Evolutionary conservation across 2,329 filamentous ascomycete genomes (phyloP).

Genomic region (Fusarium oxysporum): DNA sequence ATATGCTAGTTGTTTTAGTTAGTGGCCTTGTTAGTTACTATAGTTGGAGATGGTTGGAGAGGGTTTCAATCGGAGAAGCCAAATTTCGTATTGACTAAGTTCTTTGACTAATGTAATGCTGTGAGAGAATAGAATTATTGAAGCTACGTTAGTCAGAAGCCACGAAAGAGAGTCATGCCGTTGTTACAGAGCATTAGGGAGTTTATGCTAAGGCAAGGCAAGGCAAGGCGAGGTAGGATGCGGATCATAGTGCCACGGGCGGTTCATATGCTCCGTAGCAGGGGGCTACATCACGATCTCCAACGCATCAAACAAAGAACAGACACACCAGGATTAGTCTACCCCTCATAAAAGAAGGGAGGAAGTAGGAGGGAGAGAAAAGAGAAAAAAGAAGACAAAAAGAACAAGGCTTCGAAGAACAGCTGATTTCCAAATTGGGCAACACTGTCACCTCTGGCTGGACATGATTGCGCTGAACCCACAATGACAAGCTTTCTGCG

Average conservation of each 20-base stretch:
- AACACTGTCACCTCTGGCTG: slow-evolving; percentile 41
- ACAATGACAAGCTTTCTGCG: slow-evolving; percentile 43
- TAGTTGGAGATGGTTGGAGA: slow-evolving; percentile 13
- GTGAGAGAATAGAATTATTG: background rate
- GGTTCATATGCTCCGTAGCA: slow-evolving; percentile 21
- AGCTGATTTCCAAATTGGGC: slow-evolving; percentile 47
- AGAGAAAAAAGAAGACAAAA: slow-evolving; percentile 9
- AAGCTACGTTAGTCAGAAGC: background rate
- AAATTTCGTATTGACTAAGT: background rate
- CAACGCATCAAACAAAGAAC: slow-evolving; percentile 4
- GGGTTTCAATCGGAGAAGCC: background rate
- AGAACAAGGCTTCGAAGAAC: slow-evolving; percentile 28
- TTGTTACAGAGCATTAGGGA: background rate
- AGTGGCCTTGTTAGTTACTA: background rate
- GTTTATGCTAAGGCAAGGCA: background rate
- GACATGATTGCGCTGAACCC: slow-evolving; percentile 17
- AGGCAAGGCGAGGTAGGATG: background rate
- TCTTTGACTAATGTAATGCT: slow-evolving; percentile 5
- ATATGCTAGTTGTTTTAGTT: background rate
- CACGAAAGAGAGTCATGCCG: slow-evolving; percentile 1
- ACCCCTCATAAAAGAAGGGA: slow-evolving; percentile 21
- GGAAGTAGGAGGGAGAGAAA: background rate
- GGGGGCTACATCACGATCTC: slow-evolving; percentile 19
- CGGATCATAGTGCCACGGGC: slow-evolving; percentile 10
- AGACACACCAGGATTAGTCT: slow-evolving; percentile 2